A percentile compares a stretch with the other conserved stretches of the same genome.
These are phyloP conservation scores for Scolecobasidium constrictum DNA, from an alignment of 2,329 filamentous ascomycete genomes.

Conservation along the genomic window DNA sequence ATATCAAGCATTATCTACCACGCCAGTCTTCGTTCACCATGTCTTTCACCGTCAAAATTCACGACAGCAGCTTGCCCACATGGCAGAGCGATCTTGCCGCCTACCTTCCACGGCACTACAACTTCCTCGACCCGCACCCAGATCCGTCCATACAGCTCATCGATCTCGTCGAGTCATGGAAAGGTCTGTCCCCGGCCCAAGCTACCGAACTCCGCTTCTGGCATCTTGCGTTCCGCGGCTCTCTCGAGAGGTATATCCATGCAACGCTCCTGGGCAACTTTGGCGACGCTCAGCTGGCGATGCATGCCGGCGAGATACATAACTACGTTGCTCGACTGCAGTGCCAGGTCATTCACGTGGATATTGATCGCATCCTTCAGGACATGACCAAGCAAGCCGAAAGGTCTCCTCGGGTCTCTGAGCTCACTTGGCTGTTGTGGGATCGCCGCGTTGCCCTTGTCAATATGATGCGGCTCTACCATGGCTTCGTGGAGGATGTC, in stretches of 20 bases:
- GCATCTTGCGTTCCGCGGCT: constrained; percentile 18
- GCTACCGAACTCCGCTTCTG: constrained; percentile 21
- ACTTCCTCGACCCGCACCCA: background rate
- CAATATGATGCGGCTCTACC: background rate
- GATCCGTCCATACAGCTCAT: constrained; percentile 17
- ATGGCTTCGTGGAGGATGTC: background rate
- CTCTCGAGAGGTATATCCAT: constrained; percentile 15
- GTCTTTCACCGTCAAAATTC: constrained; percentile 1
- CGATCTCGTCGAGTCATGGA: constrained; percentile 26
- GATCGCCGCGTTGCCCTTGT: background rate
- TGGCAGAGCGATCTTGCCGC: constrained; percentile 3
- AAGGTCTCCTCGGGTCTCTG: background rate
- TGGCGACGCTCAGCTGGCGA: background rate
- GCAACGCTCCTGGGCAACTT: constrained; percentile 12
- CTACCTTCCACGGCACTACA: background rate
- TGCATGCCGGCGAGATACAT: background rate
- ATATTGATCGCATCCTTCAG: background rate
- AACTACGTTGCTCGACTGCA: background rate
- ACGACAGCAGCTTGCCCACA: background rate
- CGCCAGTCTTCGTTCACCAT: background rate
- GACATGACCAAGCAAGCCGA: background rate
- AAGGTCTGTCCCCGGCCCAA: constrained; percentile 18
- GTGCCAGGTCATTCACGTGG: background rate
- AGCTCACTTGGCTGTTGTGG: background rate
- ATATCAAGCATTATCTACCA: background rate